Evolutionary conservation across 208 protist genomes (phyloP).

Genomic region (Naegleria fowleri): DNA sequence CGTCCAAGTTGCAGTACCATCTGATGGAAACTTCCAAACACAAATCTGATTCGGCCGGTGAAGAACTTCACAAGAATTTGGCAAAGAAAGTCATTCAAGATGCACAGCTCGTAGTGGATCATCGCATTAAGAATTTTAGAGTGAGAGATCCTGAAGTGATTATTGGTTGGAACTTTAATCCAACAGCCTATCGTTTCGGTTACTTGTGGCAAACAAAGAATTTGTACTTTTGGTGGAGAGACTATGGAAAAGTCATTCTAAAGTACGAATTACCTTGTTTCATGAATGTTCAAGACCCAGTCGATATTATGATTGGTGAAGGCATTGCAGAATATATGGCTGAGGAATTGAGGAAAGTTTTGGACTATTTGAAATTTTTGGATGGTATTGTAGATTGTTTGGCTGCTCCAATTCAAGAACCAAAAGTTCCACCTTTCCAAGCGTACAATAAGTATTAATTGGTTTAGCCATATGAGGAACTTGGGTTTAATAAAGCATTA

Average conservation of each 20-base stretch:
- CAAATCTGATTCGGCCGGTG: neutral
- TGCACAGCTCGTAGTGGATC: neutral
- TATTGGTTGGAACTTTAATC: neutral
- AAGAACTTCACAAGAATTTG: too few species aligned
- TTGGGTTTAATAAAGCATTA: too few species aligned
- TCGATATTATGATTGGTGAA: constrained; percentile 10
- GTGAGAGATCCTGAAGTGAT: neutral
- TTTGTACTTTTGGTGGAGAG: constrained; percentile 29
- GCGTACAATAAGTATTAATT: too few species aligned
- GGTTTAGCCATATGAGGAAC: too few species aligned
- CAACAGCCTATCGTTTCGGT: constrained; percentile 16
- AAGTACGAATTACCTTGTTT: neutral
- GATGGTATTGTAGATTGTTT: neutral
- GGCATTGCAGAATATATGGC: neutral
- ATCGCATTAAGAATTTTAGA: neutral
- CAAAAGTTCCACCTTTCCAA: neutral
- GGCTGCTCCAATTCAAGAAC: neutral
- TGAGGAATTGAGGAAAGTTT: neutral
- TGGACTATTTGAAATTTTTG: neutral
- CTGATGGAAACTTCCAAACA: too few species aligned
- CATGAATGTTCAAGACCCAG: constrained; percentile 26
- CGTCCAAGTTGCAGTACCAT: neutral
- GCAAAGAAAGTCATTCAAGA: neutral
- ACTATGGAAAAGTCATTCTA: neutral
- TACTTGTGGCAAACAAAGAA: constrained; percentile 23